Base-by-base conservation (phyloP, 1,284 basidiomycete species). In the Heterobasidion parviporum region DNA sequence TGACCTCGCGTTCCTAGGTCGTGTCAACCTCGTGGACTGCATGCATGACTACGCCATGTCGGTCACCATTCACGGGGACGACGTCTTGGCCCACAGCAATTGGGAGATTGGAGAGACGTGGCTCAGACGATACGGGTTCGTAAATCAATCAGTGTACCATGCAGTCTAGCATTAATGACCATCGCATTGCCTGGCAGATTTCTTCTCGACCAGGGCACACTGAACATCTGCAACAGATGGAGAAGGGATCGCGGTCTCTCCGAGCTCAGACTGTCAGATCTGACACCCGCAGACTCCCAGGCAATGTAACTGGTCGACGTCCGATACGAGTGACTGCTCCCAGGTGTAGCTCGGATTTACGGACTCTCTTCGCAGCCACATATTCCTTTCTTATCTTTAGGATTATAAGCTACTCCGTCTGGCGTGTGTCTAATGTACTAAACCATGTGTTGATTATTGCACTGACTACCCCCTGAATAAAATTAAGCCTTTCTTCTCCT, bases 71-170 rank as follows among this genome's bases (percentile, higher is more conserved):
- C 92, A 94, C 59, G 92, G 91, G 4, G 90, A 95, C 62, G 93
- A 96, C 65, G 88, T 93, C 34, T 76, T 96, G 16, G 86, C 87
- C 5, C 91, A 95, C 64, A 75, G 73, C 41, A 94, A 92, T 65
- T 96, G 93, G 91, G 93, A 96, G 69, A 78, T 95, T 53, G 77
- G 80, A 7, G 92, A 94, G 65, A 76, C 77, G 55, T 96, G 92
- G 83, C 74, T 96, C 50, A 78, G 81, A 56, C 82, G 87, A 68
- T 94, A 90, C 64, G 81, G 82, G 90, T 89, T 64, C 60, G 85
- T 78, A 10, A 36, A 54, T 20, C 49, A 15, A 56, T 16, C 33
- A 14, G 38, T 15, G 26, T 33, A 6, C 54, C 44, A 15, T 33
- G 46, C 35, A 26, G 26, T 6, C 10, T 36, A 41, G 20, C 53